Percentiles rank a stretch among this genome's conserved stretches.
These are phyloP conservation scores for Wakefieldia striispora DNA, from an alignment of 768 basidiomycete genomes.

Conservation along the genomic window DNA sequence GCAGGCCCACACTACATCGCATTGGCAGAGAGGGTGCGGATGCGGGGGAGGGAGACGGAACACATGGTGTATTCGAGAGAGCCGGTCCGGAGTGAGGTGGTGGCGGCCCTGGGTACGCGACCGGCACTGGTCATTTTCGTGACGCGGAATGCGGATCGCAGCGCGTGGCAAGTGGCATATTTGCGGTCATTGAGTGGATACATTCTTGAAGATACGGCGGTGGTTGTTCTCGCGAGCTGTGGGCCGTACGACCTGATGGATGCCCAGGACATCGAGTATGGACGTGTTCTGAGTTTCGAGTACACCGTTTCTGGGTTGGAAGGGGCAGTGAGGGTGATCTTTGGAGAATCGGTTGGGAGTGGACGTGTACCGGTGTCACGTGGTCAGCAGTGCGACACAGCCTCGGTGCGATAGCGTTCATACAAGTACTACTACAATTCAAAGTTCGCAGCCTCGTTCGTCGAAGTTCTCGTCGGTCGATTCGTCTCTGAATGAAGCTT, in stretches of 20 bases:
- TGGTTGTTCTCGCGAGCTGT: slow-evolving; percentile 58
- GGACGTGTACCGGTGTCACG: slow-evolving; percentile 25
- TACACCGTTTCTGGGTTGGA: slow-evolving; percentile 53
- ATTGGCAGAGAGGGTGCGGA: slow-evolving; percentile 41
- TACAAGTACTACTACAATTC: no score
- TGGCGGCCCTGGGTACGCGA: no score
- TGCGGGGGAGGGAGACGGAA: slow-evolving; percentile 28
- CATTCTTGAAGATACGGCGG: slow-evolving; percentile 22
- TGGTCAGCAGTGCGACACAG: slow-evolving; percentile 20
- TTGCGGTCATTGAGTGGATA: slow-evolving; percentile 30
- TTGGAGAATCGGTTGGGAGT: slow-evolving; percentile 30
- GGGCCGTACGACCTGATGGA: slow-evolving; percentile 60
- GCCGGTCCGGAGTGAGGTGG: no score
- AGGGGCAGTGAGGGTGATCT: slow-evolving; percentile 41
- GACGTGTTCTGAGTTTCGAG: slow-evolving; percentile 57
- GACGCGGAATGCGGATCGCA: slow-evolving; percentile 53
- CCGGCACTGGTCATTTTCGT: slow-evolving; percentile 42
- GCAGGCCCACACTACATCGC: slow-evolving; percentile 55
- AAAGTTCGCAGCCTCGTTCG: no score
- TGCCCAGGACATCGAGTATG: slow-evolving; percentile 24
- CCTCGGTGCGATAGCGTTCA: slow-evolving; percentile 18
- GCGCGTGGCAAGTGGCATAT: slow-evolving; percentile 50
- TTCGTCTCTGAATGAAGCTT: slow-evolving; percentile 42
- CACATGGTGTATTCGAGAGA: slow-evolving; percentile 47
- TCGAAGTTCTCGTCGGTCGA: neutral